Base-by-base conservation (phyloP, 306 rosid genomes). In the Vigna reflexopilosa region DNA sequence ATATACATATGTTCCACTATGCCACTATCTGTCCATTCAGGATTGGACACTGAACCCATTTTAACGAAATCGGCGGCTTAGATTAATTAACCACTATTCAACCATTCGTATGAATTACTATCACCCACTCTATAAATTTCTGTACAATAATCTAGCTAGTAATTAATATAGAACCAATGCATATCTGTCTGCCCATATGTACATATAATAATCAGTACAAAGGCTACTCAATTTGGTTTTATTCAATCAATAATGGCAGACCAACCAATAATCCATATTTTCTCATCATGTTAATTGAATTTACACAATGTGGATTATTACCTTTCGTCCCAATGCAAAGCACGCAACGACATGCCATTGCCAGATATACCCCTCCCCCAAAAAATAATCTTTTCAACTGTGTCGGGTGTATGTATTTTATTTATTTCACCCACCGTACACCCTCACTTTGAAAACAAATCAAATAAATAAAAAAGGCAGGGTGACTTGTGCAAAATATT, bases 21-120 rank as follows among this genome's bases (percentile, higher is more conserved):
- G 32, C 14, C 61, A 55, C 61, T 71, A 72, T 72, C 76, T 75
- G 87, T 57, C 79, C 61, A 47, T 5, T 16, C 1, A 57, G 54
- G 77, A 81, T 80, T 83, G 81, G 85, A 80, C 78, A 77, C 19
- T 17, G n/a, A 54, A 47, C 65, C 34, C 57, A 2, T 48, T 76
- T 50, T 69, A 76, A 45, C 32, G 8, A 71, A 51, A 76, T 56
- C 68, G 65, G 56, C 58, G 69, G 73, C 67, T 79, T 48, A 73
- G 34, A 73, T 80, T 76, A 59, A 75, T 58, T 65, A 70, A 63
- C 55, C 15, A 73, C 59, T 45, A 32, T 67, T 19, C 1, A 42
- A 26, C 7, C 22, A 42, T 40, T 80, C 64, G 34, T 26, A 63
- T 28, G 24, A 48, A 11, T 72, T 71, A 80, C 80, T 64, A 64